Conservation (phyloP, 257 asterid genomes). For the Fraxinus pennsylvanica region DNA sequence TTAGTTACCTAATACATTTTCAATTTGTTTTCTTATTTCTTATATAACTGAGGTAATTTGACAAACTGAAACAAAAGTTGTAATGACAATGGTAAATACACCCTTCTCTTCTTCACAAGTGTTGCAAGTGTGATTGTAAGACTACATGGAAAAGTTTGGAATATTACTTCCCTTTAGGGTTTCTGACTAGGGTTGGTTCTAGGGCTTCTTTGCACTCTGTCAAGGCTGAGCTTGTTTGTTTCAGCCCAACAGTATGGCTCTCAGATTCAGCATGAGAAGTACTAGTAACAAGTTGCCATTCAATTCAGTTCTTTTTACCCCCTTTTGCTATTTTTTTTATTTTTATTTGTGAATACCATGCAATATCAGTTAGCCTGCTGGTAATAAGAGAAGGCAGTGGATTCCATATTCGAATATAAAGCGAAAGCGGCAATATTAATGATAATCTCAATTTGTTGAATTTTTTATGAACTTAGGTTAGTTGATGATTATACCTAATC, state of each 20-base stretch:
- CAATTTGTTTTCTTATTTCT: background rate
- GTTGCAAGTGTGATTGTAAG: background rate
- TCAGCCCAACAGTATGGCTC: background rate
- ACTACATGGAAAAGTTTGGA: background rate
- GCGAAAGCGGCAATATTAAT: background rate
- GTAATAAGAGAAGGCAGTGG: background rate
- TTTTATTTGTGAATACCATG: background rate
- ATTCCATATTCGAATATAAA: background rate
- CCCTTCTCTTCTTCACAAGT: background rate
- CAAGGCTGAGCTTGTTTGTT: background rate
- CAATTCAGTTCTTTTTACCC: background rate
- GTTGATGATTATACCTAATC: background rate
- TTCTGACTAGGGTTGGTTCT: background rate
- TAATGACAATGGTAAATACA: background rate
- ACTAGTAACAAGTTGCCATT: background rate
- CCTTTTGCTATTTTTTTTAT: background rate
- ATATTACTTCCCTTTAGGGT: background rate
- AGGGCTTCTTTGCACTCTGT: background rate
- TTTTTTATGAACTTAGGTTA: background rate
- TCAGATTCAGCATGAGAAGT: background rate
- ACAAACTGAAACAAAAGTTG: background rate
- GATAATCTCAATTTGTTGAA: background rate
- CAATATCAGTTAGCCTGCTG: background rate
- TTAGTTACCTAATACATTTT: background rate
- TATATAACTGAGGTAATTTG: background rate